These are phyloP conservation scores for Candida silvatica DNA, from an alignment of 805 yeast genomes.

Conservation along the genomic window DNA sequence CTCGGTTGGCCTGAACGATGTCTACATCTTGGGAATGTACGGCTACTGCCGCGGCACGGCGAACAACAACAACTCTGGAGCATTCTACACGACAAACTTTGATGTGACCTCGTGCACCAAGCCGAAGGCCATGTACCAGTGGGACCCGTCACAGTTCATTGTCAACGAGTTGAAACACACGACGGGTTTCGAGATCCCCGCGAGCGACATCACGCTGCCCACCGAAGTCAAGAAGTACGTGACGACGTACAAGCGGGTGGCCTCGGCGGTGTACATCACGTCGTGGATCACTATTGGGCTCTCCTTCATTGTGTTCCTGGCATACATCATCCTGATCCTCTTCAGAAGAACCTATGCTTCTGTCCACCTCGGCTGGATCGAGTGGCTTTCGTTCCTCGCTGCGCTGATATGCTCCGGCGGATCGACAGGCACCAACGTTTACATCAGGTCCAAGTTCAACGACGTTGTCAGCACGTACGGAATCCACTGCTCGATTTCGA, in stretches of 20 bases:
- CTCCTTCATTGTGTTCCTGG: slow-evolving; percentile 25
- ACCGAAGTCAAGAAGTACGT: slow-evolving; percentile 38
- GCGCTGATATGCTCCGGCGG: slow-evolving; percentile 12
- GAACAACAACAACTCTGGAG: slow-evolving; percentile 5
- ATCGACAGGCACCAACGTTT: slow-evolving; percentile 52
- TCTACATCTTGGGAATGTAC: slow-evolving; percentile 52
- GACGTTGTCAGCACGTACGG: slow-evolving; percentile 41
- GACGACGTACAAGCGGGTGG: slow-evolving; percentile 34
- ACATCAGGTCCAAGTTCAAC: slow-evolving; percentile 43
- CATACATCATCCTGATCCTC: neutral
- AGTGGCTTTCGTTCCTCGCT: slow-evolving; percentile 8
- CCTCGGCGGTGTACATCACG: slow-evolving; percentile 52
- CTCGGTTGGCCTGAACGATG: slow-evolving; percentile 33
- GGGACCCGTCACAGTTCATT: slow-evolving; percentile 38
- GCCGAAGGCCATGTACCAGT: slow-evolving; percentile 46
- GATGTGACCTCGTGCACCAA: slow-evolving; percentile 37
- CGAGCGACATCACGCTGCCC: slow-evolving; percentile 40
- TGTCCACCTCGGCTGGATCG: slow-evolving; percentile 20
- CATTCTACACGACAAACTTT: slow-evolving; percentile 18
- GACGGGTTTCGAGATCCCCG: slow-evolving; percentile 5
- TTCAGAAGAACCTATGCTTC: neutral
- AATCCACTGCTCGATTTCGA: slow-evolving; percentile 36
- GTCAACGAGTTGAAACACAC: slow-evolving; percentile 8
- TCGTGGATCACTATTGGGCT: slow-evolving; percentile 39
- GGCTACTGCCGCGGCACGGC: slow-evolving; percentile 48